Evolutionary conservation across 78 protist genomes (phyloP).

Genomic region (Paratrimastix pyriformis): DNA sequence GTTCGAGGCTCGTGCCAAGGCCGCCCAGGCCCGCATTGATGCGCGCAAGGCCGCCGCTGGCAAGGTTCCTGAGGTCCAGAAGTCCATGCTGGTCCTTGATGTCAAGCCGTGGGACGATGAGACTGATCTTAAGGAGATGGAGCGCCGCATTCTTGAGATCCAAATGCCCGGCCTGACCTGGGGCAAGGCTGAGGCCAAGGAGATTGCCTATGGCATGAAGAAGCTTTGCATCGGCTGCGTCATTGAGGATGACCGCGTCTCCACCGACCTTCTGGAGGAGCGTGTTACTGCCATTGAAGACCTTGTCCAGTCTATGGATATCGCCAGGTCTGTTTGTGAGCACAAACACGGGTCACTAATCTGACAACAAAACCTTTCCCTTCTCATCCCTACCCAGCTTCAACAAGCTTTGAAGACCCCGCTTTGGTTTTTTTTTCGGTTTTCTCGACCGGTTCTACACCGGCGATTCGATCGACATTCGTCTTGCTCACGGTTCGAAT

Average conservation of each 20-base stretch:
- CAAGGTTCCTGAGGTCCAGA: neutral
- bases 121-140: slow-evolving; percentile 3
- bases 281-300: no score
- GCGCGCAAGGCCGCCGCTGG: neutral
- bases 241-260: slow-evolving; percentile 14
- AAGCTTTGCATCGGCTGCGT: neutral
- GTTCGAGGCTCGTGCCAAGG: slow-evolving; percentile 5
- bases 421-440: no score
- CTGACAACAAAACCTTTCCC: no score
- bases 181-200: neutral
- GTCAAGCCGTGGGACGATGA: slow-evolving; percentile 5
- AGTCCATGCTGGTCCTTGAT: slow-evolving; percentile 8
- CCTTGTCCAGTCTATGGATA: no score
- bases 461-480: no score
- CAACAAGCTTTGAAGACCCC: no score
- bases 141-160: neutral
- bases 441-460: no score
- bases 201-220: neutral
- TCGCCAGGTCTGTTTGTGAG: no score
- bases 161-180: neutral
- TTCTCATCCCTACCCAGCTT: no score
- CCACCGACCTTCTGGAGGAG: no score
- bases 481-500: no score
- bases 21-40: slow-evolving; percentile 11
- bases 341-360: no score